Base-by-base conservation (phyloP, 805 yeast species). In the Saccharomycopsis vini region DNA sequence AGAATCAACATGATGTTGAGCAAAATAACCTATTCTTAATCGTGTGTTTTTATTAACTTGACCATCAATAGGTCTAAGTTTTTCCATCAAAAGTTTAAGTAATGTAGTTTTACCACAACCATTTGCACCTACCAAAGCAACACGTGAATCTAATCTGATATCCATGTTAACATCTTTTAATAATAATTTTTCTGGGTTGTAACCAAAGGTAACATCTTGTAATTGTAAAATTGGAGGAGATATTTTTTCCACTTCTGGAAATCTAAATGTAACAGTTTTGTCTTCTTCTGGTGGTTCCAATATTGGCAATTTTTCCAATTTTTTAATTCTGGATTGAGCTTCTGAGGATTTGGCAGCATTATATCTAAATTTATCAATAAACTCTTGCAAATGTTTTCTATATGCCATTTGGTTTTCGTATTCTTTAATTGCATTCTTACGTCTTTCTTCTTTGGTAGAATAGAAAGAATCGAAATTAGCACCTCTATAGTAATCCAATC, bases 71-170 rank as follows among this genome's bases (percentile, higher is more conserved):
- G 98, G 97, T 19, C 68, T 66, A 42, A 83, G 66, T 52, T 69
- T 76, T 50, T 85, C 96, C 76, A 89, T 79, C 54, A 92, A 68
- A 35, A 92, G 68, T 61, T 90, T 90, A 58, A 92, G 72, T 50
- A 92, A 68, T 2, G 99, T 92, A 9, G 98, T 89, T 63, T 92
- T 92, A 83, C 99, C 99, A 59, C 96, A 86, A 68, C 99, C 99
- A 61, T 92, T 92, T 48, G 97, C 97, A 73, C 99, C 99, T 47
- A 92, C 95, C 48, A 92, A 71, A 0, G 97, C 98, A 55, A 92
- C 84, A 62, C 99, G 75, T 1, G 97, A 88, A 56, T 89, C 85
- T 85, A 90, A 71, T 62, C 86, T 95, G 43, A 92, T 86, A 53
- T 87, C 95, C 49, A 92, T 62, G 53, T 89, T 95, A 34, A 89